Evolutionary conservation across 2,329 filamentous ascomycete genomes (phyloP), one percentile per base, ranked within the genome.

Genomic region (Pseudohalonectria lignicola): DNA sequence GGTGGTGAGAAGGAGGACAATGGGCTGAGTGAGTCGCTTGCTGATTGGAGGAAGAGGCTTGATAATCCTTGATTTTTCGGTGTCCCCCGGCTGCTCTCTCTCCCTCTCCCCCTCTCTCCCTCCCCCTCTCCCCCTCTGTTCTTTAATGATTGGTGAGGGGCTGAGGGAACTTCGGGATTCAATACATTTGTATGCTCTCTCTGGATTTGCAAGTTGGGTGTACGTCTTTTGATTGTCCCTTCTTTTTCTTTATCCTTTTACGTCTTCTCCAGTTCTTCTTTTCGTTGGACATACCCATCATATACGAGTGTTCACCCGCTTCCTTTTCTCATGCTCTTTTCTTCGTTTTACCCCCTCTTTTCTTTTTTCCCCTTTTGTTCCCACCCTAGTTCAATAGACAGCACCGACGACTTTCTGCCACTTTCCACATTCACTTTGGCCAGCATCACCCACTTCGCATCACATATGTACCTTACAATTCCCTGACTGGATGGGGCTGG

Each of bases 11-110:
- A 52, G 37, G 49, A 45, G 10, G 60, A 64, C 16, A 66, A 69
- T 12, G 74, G 67, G 18, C 63, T 86, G 47, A 86, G 75, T 50
- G 80, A 81, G 53, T 86, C 77, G 49, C 60, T 92, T 31, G 79
- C 81, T 10, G 82, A 84, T 54, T 93, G 86, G 86, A 71, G 85
- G 48, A 83, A 84, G 58, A 71, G 82, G 50, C 67, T 92, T 39
- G 83, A 90, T 56, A 62, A 53, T 17, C 46, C 32, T 16, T 36
- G 23, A 26, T 7, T 26, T 12, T 7, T 26, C 8, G 8, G 23
- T 26, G 23, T 26, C 23, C 7, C 8, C 23, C 23, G 12, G 23
- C 23, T 12, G 12, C 8, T 12, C 23, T 26, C 23, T 8, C 23
- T 26, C 23, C 7, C 8, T 12, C 23, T 26, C 23, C 23, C 12